Percentiles rank a stretch among this genome's conserved stretches.
Evolutionary conservation across 495 filamentous ascomycete genomes (phyloP).

Genomic region (Penicillium pancosmium): DNA sequence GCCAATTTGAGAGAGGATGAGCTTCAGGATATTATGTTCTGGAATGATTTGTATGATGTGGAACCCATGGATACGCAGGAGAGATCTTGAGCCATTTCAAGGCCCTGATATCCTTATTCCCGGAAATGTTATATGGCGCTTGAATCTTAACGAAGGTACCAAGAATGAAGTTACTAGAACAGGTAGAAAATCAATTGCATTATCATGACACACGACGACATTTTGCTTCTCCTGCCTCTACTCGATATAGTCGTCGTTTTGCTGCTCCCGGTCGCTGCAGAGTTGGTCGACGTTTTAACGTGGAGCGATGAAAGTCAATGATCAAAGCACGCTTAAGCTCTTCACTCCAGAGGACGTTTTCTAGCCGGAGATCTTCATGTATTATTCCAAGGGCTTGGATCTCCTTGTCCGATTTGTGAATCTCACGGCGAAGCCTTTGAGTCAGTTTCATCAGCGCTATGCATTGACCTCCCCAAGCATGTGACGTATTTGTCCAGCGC

Average conservation of each 20-base stretch:
- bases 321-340: conserved; percentile 33
- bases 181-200: no score
- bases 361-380: conserved; percentile 25
- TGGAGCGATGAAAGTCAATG: conserved; percentile 38
- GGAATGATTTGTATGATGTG: conserved; percentile 38
- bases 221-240: conserved; percentile 14
- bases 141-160: no score
- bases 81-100: no score
- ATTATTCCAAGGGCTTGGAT: conserved; percentile 24
- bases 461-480: conserved; percentile 45
- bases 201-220: no score
- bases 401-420: conserved; percentile 21
- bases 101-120: no score
- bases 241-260: conserved; percentile 19
- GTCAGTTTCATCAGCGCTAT: conserved; percentile 18
- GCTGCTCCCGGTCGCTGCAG: conserved; percentile 1
- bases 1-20: conserved; percentile 30
- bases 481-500: conserved; percentile 44
- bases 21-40: conserved; percentile 37
- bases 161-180: no score
- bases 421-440: conserved; percentile 10
- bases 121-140: no score
- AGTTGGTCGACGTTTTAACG: conserved; percentile 14
- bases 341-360: conserved; percentile 36
- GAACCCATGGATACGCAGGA: no score